Evolutionary conservation across 2,329 filamentous ascomycete genomes (phyloP).

Genomic region (Xylariaceae sp.): DNA sequence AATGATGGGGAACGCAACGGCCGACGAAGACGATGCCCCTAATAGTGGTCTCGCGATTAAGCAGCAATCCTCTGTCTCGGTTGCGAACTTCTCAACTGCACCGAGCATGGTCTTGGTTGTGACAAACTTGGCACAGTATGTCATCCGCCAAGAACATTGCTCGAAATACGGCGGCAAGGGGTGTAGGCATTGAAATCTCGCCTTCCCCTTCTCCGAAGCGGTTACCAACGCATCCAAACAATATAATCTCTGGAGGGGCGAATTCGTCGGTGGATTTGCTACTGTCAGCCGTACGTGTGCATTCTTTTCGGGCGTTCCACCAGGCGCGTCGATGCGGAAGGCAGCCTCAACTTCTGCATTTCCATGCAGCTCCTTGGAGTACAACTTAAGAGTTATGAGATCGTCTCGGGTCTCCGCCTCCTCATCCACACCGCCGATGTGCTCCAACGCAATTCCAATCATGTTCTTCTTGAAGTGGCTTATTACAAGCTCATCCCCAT

Average conservation of each 20-base stretch:
- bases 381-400: conserved; percentile 1
- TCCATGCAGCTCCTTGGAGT: neutral
- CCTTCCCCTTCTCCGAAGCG: conserved; percentile 8
- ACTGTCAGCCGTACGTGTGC: conserved; percentile 6
- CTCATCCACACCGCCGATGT: conserved; percentile 9
- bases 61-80: neutral
- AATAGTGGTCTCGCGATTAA: conserved; percentile 7
- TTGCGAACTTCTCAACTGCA: conserved; percentile 5
- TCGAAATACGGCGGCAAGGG: conserved; percentile 8
- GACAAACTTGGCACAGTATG: conserved; percentile 5
- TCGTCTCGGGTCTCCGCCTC: conserved; percentile 4
- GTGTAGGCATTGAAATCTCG: conserved; percentile 7
- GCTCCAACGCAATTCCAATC: conserved; percentile 8
- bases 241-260: neutral
- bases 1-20: neutral
- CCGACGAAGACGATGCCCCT: neutral
- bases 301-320: conserved; percentile 2
- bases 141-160: conserved; percentile 9
- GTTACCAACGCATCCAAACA: conserved; percentile 3
- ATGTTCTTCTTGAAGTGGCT: conserved; percentile 4
- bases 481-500: neutral
- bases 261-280: conserved; percentile 4
- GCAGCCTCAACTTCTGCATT: conserved; percentile 2
- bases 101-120: neutral
- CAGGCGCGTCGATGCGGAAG: conserved; percentile 8